Conservation (phyloP, 306 rosid genomes). For the Erythrophleum fordii region DNA sequence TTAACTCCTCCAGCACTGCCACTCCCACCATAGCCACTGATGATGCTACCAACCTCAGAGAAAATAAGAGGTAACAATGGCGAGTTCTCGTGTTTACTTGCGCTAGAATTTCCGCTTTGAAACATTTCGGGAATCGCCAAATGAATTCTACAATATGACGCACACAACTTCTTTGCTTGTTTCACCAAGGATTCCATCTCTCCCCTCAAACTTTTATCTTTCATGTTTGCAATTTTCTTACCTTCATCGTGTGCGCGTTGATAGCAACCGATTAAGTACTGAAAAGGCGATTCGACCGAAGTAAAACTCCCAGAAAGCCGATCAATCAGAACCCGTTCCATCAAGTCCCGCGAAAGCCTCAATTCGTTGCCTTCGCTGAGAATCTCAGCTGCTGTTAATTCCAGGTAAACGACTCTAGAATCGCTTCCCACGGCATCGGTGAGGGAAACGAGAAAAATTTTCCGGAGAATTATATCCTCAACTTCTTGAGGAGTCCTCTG, state of each 20-base stretch:
- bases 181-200: slow-evolving; percentile 66
- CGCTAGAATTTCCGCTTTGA: slow-evolving; percentile 33
- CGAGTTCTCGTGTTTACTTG: slow-evolving; percentile 28
- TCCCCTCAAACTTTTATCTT: slow-evolving; percentile 62
- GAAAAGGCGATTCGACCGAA: slow-evolving; percentile 58
- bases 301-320: slow-evolving; percentile 65
- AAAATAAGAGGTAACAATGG: slow-evolving; percentile 75
- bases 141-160: slow-evolving; percentile 81
- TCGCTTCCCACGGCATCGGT: slow-evolving; percentile 46
- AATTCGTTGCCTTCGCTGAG: slow-evolving; percentile 80
- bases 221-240: slow-evolving; percentile 74
- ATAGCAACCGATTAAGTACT: slow-evolving; percentile 76
- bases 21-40: slow-evolving; percentile 58
- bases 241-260: slow-evolving; percentile 81
- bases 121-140: slow-evolving; percentile 79
- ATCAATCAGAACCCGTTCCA: slow-evolving; percentile 83
- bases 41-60: slow-evolving; percentile 63
- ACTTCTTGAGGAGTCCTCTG: slow-evolving; percentile 79
- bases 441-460: slow-evolving; percentile 77
- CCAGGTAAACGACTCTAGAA: slow-evolving; percentile 69
- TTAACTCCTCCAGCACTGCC: slow-evolving; percentile 53
- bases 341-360: slow-evolving; percentile 67
- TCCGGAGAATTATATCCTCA: slow-evolving; percentile 86
- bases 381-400: slow-evolving; percentile 86
- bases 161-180: slow-evolving; percentile 79